A percentile compares a stretch with the other conserved stretches of the same genome.
These are phyloP conservation scores for Penicillium sp. DNA, from an alignment of 2,329 filamentous ascomycete species.

Conservation along the genomic window DNA sequence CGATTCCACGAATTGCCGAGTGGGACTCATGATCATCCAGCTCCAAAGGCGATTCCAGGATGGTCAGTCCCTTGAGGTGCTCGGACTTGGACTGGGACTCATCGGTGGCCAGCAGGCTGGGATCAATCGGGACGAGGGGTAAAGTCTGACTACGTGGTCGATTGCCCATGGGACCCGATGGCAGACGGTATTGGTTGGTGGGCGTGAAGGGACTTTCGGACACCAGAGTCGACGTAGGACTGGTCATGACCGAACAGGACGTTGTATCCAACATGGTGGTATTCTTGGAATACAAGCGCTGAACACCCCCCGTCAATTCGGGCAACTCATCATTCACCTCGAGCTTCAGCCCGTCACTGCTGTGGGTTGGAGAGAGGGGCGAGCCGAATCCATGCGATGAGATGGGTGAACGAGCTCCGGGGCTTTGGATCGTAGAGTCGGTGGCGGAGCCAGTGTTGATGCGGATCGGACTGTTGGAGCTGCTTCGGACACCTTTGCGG, in stretches of 20 bases:
- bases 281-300: conserved; percentile 61
- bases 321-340: conserved; percentile 53
- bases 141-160: conserved; percentile 85
- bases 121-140: conserved; percentile 56
- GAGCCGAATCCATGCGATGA: conserved; percentile 62
- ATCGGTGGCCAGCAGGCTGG: conserved; percentile 45
- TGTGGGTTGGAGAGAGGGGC: conserved; percentile 63
- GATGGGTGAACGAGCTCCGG: conserved; percentile 62
- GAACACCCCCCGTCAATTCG: conserved; percentile 56
- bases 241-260: conserved; percentile 61
- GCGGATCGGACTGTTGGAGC: conserved; percentile 59
- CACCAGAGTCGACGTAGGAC: conserved; percentile 71
- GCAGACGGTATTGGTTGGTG: conserved; percentile 46
- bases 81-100: conserved; percentile 49
- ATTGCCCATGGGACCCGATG: conserved; percentile 53
- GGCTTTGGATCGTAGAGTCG: conserved; percentile 56
- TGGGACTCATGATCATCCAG: conserved; percentile 42
- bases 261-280: conserved; percentile 60
- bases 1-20: conserved; percentile 22
- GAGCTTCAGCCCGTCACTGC: conserved; percentile 62
- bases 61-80: conserved; percentile 33
- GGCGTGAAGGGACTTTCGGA: conserved; percentile 67
- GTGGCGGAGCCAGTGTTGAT: conserved; percentile 50
- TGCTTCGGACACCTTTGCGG: conserved; percentile 48
- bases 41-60: conserved; percentile 48